A percentile compares a stretch with the other conserved stretches of the same genome.
These are phyloP conservation scores for Trichoderma asperelloides DNA, from an alignment of 495 filamentous ascomycete genomes.

Conservation along the genomic window DNA sequence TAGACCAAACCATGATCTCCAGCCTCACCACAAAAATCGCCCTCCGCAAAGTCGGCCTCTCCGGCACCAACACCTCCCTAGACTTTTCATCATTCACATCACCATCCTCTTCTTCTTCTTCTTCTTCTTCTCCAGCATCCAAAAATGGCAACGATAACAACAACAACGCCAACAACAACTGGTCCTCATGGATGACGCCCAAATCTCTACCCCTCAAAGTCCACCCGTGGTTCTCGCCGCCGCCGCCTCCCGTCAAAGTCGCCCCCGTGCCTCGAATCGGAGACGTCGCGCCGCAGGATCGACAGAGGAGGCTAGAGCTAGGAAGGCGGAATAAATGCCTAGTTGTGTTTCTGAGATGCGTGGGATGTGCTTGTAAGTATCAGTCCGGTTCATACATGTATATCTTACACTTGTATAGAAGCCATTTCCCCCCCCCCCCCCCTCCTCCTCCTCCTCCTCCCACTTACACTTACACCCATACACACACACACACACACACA, in stretches of 20 bases:
- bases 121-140: neutral
- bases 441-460: too few species aligned
- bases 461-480: too few species aligned
- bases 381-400: neutral
- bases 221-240: conserved; percentile 37
- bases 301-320: conserved; percentile 32
- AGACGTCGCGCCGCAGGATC: conserved; percentile 36
- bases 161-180: neutral
- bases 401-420: neutral
- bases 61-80: too few species aligned
- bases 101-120: neutral
- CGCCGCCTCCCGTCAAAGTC: conserved; percentile 36
- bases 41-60: too few species aligned
- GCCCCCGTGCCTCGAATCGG: conserved; percentile 33
- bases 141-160: neutral
- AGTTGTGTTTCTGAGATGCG: conserved; percentile 45
- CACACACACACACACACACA: too few species aligned
- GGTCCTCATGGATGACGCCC: neutral
- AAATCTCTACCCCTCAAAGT: conserved; percentile 31
- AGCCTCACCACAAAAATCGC: too few species aligned
- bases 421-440: too few species aligned
- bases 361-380: conserved; percentile 44
- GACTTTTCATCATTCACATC: too few species aligned
- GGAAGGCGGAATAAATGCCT: conserved; percentile 28
- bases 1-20: too few species aligned